A percentile compares a stretch with the other conserved stretches of the same genome.
Evolutionary conservation across 768 basidiomycete species (phyloP).

Genomic region (Holtermanniella nyarrowii): DNA sequence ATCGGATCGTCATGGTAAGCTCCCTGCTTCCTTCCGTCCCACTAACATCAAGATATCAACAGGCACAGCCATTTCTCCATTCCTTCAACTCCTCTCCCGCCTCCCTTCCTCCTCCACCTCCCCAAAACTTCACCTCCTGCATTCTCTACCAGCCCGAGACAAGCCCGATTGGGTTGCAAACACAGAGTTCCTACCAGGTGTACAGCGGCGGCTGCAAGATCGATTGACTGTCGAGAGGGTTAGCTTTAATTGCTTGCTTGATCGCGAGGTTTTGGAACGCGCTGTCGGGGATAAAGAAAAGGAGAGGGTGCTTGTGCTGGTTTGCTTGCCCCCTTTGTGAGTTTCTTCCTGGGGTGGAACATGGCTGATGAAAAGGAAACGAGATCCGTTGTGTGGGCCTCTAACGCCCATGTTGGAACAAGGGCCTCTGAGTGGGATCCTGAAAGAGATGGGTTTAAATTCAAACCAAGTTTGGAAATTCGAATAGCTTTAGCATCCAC

Average conservation of each 20-base stretch:
- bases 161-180: constrained; percentile 15
- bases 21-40: not conserved
- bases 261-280: constrained; percentile 4
- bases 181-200: constrained; percentile 7
- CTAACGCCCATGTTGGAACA: constrained; percentile 22
- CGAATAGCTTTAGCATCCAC: too few relatives aligned
- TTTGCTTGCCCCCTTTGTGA: constrained; percentile 31
- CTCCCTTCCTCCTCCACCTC: constrained; percentile 5
- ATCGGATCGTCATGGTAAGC: constrained; percentile 36
- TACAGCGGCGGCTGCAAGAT: constrained; percentile 11
- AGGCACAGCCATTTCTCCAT: constrained; percentile 37
- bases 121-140: constrained; percentile 22
- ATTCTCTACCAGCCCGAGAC: constrained; percentile 13
- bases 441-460: constrained; percentile 23
- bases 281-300: constrained; percentile 1
- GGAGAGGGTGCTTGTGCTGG: constrained; percentile 16
- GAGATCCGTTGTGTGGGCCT: constrained; percentile 24
- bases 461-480: constrained; percentile 26
- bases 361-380: constrained; percentile 13
- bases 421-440: constrained; percentile 26
- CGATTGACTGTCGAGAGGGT: constrained; percentile 4
- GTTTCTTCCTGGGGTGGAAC: constrained; percentile 4
- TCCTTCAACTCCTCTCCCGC: constrained; percentile 35
- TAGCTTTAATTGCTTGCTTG: constrained; percentile 2
- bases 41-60: constrained; percentile 25